These are phyloP conservation scores for Ephemerocybe angulata DNA, from an alignment of 768 basidiomycete species.

Conservation along the genomic window DNA sequence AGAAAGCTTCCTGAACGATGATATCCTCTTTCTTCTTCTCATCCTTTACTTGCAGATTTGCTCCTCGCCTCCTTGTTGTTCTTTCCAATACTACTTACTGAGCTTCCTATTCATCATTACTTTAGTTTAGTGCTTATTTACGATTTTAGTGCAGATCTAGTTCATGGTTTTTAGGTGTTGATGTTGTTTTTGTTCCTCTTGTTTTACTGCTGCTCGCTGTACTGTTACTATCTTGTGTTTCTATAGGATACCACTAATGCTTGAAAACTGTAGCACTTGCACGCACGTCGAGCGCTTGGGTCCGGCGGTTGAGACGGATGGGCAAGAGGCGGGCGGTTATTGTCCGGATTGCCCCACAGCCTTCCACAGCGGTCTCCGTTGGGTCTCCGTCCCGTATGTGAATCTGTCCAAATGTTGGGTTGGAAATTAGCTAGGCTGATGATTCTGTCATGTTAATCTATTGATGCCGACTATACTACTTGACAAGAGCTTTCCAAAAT, in stretches of 20 bases:
- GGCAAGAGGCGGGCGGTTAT: not conserved
- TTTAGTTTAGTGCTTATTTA: constrained; percentile 6
- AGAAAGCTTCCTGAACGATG: constrained; percentile 30
- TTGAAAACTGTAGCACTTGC: not conserved
- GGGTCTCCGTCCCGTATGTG: constrained; percentile 5
- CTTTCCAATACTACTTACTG: constrained; percentile 6
- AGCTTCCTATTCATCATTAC: constrained; percentile 3
- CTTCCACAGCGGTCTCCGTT: no score
- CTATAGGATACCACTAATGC: constrained; percentile 6
- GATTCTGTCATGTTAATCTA: constrained; percentile 5
- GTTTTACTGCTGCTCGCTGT: not conserved
- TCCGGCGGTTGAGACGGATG: not conserved
- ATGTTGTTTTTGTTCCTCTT: not conserved
- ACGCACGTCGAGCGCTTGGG: not conserved
- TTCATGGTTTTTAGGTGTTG: not conserved
- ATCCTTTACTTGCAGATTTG: not conserved
- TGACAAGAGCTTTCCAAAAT: constrained; percentile 7
- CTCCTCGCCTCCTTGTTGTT: constrained; percentile 6
- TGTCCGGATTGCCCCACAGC: not conserved
- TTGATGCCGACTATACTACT: constrained; percentile 5
- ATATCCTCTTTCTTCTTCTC: not conserved
- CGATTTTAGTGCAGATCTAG: constrained; percentile 2
- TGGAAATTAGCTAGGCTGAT: not conserved
- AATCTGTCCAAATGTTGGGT: not conserved
- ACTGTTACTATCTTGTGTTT: constrained; percentile 1